phyloP scores from a whole-genome alignment of 2,329 filamentous ascomycete species.

The Exserohilum rostratum region DNA sequence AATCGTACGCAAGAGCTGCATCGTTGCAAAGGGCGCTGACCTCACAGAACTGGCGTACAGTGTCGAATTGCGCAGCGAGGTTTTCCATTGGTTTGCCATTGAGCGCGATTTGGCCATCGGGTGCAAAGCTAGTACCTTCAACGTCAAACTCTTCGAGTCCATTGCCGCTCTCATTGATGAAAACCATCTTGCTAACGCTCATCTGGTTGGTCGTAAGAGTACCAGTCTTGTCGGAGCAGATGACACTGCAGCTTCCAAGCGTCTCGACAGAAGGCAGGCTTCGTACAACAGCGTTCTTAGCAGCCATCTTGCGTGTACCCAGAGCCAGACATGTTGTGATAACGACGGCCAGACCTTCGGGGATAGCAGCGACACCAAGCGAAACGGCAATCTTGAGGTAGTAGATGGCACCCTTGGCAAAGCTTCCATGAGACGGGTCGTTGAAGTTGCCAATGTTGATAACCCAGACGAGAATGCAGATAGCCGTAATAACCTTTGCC shows the following conservation, averaged over 20 bases:
- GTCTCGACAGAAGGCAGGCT: slow-evolving; percentile 97
- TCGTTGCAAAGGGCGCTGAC: slow-evolving; percentile 85
- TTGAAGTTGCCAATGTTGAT: slow-evolving; percentile 99
- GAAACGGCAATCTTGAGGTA: slow-evolving; percentile 99
- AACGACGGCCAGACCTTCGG: slow-evolving; percentile 94
- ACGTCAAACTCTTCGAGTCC: slow-evolving; percentile 86
- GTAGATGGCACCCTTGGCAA: slow-evolving; percentile 97
- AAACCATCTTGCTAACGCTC: slow-evolving; percentile 94
- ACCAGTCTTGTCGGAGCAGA: slow-evolving; percentile 99
- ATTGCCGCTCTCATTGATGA: slow-evolving; percentile 74
- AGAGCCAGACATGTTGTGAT: slow-evolving; percentile 98
- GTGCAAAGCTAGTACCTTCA: slow-evolving; percentile 90
- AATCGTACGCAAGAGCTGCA: slow-evolving; percentile 79
- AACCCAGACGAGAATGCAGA: slow-evolving; percentile 95
- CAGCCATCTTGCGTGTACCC: slow-evolving; percentile 97
- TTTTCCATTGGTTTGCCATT: slow-evolving; percentile 73
- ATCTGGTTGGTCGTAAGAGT: slow-evolving; percentile 99
- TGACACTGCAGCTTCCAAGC: slow-evolving; percentile 97
- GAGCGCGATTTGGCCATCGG: slow-evolving; percentile 73
- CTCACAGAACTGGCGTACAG: slow-evolving; percentile 77
- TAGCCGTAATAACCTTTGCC: slow-evolving; percentile 97
- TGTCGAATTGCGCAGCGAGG: slow-evolving; percentile 73
- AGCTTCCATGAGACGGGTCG: slow-evolving; percentile 89
- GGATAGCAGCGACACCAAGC: slow-evolving; percentile 95
- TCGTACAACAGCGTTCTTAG: slow-evolving; percentile 96